Evolutionary conservation across 1,284 basidiomycete species (phyloP), one percentile per base, ranked within the genome.

Genomic region (Marasmius fiardii): DNA sequence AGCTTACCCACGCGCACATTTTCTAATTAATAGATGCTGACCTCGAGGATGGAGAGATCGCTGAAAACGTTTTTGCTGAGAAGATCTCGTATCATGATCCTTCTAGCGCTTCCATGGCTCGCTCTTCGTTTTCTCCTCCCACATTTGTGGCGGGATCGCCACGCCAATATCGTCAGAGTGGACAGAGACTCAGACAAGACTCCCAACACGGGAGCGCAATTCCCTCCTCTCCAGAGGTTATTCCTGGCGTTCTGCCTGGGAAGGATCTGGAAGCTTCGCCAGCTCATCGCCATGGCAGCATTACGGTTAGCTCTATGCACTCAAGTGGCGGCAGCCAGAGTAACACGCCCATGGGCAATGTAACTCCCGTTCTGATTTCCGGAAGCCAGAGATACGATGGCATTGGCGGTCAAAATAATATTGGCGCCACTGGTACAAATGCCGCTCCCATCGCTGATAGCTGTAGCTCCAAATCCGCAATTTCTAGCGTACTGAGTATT

Each of bases 41-140:
- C 4, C 31, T 58, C 23, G 57, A 58, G 37, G 57, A 58, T 28
- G 57, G 57, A 37, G 57, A 58, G 45, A 55, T 58, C 20, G 34
- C 23, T 37, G 49, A 54, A 18, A 45, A 26, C 24, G 24, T 21
- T 28, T 23, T 28, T 24, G 26, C n/a, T n/a, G 39, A 41, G 39
- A 41, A n/a, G 39, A 21, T 41, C 5, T 41, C 20, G 43, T 18
- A 44, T 45, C 6, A 7, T 8, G 23, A 16, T 23, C 10, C 26
- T 16, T 45, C 44, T 23, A 23, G 21, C 16, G 21, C 44, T 5
- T 45, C 44, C 21, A 16, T 45, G 16, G 21, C 20, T 45, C 44
- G 21, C 16, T 28, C 44, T 21, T n/a, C 41, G 7, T 43, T 43
- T 2, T 43, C 31, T 35, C 4, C 28, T 10, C 10, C 43, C 14